Evolutionary conservation across 2,329 filamentous ascomycete genomes (phyloP), one percentile per base, ranked within the genome.

Genomic region (Harringtonia aguacate): DNA sequence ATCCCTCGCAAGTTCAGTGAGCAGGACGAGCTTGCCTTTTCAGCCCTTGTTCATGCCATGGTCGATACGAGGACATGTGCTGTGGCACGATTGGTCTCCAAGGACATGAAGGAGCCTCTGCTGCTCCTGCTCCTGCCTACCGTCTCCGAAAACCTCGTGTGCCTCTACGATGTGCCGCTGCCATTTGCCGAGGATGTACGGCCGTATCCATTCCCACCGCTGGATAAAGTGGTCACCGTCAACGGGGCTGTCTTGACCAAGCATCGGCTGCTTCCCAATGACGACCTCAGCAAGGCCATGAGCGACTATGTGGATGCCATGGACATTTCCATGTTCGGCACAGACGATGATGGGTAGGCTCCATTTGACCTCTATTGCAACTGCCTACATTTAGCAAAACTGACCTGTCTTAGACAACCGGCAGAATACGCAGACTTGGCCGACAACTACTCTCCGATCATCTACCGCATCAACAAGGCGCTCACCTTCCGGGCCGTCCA

Each of bases 151-250:
- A 81, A 86, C 22, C 78, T 86, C 51, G 89, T 95, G 59, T 90
- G 86, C 53, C 70, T 98, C 2, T 80, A 95, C 50, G 92, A 98
- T 57, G 75, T 94, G 1, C 87, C 92, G 30, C 69, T 97, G 7
- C 92, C 92, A 1, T 98, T 95, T 56, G 82, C 87, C 3, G 92
- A 98, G 66, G 92, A 98, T 57, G 72, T 95, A 39, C 78, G 92
- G 30, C 74, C 74, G n/a, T 97, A 95, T 60, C 83, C 81, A 46
- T 98, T 98, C 52, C 88, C 92, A 7, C 86, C 90, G 0, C 67
- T 98, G 12, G 89, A 95, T 58, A 84, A 78, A 49, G 83, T 97
- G 24, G 67, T 95, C 47, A 95, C 89, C 0, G 74, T 94, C n/a
- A 87, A 81, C 12, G 90, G 90, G 1, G 84, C 86, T 50, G 73